These are phyloP conservation scores for Nannizziopsis arthrosporioides DNA, from an alignment of 2,329 filamentous ascomycete genomes.

Conservation along the genomic window DNA sequence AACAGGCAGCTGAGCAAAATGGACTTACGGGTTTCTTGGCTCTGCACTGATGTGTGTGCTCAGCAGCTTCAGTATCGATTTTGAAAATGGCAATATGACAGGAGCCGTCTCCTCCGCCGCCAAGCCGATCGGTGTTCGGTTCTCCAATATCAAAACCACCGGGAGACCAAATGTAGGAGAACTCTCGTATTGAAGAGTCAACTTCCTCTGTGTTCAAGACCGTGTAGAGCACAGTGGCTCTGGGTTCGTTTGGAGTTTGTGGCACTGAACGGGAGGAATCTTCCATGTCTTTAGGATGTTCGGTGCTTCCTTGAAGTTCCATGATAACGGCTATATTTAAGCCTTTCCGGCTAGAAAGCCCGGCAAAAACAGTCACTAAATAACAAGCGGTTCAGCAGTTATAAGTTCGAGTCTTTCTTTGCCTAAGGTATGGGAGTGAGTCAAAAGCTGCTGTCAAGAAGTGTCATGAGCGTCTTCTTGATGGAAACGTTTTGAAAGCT, in stretches of 20 bases:
- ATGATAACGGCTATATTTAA: not conserved
- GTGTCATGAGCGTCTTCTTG: too few relatives aligned
- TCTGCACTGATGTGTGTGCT: not conserved
- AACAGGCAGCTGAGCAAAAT: not conserved
- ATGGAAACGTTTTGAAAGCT: too few relatives aligned
- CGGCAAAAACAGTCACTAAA: not conserved
- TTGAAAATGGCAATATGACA: slow-evolving; percentile 10
- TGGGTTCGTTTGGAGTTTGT: not conserved
- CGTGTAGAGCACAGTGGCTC: slow-evolving; percentile 7
- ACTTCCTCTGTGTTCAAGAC: slow-evolving; percentile 8
- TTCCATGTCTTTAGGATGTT: not conserved
- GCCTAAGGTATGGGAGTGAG: not conserved
- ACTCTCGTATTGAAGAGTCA: slow-evolving; percentile 10
- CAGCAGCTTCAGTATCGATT: slow-evolving; percentile 5
- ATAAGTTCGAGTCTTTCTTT: not conserved
- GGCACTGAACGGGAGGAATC: not conserved
- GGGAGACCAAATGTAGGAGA: slow-evolving; percentile 12
- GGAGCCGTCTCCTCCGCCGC: slow-evolving; percentile 2
- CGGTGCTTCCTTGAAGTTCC: not conserved
- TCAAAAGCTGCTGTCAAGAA: too few relatives aligned
- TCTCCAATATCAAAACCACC: slow-evolving; percentile 11
- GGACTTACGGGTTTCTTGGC: slow-evolving; percentile 2
- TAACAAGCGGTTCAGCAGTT: not conserved
- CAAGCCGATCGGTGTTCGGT: slow-evolving; percentile 3
- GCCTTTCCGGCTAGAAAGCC: not conserved